These are phyloP conservation scores for Phtheirospermum japonicum DNA, from an alignment of 257 asterid genomes.

Conservation along the genomic window DNA sequence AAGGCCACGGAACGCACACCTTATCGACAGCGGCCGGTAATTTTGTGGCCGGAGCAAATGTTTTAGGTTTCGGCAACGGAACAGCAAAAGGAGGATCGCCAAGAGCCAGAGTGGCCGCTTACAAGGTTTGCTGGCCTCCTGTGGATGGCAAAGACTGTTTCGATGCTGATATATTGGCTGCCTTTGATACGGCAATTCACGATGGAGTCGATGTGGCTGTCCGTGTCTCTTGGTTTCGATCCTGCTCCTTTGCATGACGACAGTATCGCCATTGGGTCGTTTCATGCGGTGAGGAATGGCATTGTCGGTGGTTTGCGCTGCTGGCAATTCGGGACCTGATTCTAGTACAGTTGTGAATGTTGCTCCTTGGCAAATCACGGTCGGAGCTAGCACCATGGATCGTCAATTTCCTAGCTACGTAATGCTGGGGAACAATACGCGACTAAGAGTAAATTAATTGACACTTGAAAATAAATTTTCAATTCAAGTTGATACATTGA, in stretches of 20 bases:
- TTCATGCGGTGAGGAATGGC: slow-evolving; percentile 32
- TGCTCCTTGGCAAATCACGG: slow-evolving; percentile 39
- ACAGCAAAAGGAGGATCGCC: too few relatives aligned
- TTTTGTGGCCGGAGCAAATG: slow-evolving; percentile 39
- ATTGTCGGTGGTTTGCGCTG: slow-evolving; percentile 44
- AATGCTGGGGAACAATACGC: too few relatives aligned
- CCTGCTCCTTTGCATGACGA: slow-evolving; percentile 25
- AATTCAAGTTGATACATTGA: too few relatives aligned
- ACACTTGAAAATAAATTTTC: too few relatives aligned
- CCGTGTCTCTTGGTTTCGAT: slow-evolving; percentile 33
- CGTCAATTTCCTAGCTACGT: slow-evolving; percentile 15
- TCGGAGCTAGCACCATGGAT: too few relatives aligned
- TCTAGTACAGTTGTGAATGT: slow-evolving; percentile 31
- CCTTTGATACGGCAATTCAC: slow-evolving; percentile 46
- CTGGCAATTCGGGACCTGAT: slow-evolving; percentile 38
- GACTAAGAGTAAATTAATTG: slow-evolving; percentile 39
- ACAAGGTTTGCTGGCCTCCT: slow-evolving; percentile 57
- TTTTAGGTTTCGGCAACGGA: slow-evolving; percentile 23
- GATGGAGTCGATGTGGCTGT: slow-evolving; percentile 3
- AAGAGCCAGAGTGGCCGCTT: slow-evolving; percentile 8
- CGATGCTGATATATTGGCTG: slow-evolving; percentile 37
- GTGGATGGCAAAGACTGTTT: slow-evolving; percentile 28
- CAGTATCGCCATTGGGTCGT: slow-evolving; percentile 36
- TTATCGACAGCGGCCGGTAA: slow-evolving; percentile 45
- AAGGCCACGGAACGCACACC: slow-evolving; percentile 24